Evolutionary conservation across 768 basidiomycete genomes (phyloP), one percentile per base, ranked within the genome.

Genomic region (Collybia mongolica): DNA sequence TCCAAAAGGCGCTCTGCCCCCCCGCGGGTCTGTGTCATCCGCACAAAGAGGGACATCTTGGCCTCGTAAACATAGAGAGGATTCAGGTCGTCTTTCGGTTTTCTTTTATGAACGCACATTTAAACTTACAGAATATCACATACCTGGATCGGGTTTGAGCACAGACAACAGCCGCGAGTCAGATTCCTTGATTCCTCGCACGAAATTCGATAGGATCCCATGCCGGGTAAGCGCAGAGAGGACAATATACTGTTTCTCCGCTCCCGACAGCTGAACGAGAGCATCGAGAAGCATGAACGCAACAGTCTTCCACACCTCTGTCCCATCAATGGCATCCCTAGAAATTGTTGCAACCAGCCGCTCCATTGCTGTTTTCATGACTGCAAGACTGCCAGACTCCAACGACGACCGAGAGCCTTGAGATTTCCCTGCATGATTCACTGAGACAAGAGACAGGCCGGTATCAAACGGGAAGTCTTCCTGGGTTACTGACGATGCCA

Each of bases 281-380:
- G 89, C 84, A 58, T 95, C 92, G 38, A 98, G 74, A 2, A 93
- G 73, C 75, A 94, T 88, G 63, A 94, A 98, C 7, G 95, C 91
- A 14, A 98, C 83, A 2, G 94, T 95, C 69, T 92, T 92, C 96
- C 96, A 98, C 2, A 98, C 91, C 66, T 98, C 94, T 15, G 90
- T 85, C 6, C 94, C 95, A 55, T 97, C 94, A 47, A 92, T 89
- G 1, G 93, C 94, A 61, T 98, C 96, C n/a, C 92, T 78, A 18
- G 90, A 83, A 35, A 96, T 74, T 32, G 83, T 76, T 0, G 82
- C 69, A 0, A 93, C 75, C 17, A 98, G 68, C 5, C 87, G 77
- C 47, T 96, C 95, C 58, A 87, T 75, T 29, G 74, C 74, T 5
- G 76, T 68, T 58, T 85, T 87, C 63, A 98, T 70, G 49, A 88